phyloP scores from a whole-genome alignment of 2,329 filamentous ascomycete genomes.

The Periconia digitata region DNA sequence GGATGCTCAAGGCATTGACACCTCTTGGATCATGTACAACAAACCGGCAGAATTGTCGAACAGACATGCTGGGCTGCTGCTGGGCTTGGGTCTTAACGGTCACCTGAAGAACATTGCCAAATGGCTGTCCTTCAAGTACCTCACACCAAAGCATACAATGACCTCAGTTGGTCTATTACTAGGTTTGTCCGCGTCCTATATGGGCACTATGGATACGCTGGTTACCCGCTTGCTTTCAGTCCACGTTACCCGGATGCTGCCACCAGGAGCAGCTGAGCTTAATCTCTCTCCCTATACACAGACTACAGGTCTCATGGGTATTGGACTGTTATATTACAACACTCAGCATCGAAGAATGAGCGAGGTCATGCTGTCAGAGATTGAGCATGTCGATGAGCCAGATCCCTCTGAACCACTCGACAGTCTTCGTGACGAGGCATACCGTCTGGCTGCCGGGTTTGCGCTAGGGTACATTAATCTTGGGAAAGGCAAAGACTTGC shows the following conservation, averaged over 20 bases:
- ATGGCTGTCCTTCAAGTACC: conserved; percentile 98
- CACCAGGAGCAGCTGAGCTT: conserved; percentile 86
- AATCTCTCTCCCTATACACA: conserved; percentile 92
- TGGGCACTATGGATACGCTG: conserved; percentile 95
- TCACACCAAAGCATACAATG: conserved; percentile 99
- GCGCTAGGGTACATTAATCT: conserved; percentile 93
- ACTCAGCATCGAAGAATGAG: conserved; percentile 98
- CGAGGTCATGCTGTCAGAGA: conserved; percentile 97
- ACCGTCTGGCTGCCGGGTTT: conserved; percentile 90
- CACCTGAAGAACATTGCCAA: conserved; percentile 94
- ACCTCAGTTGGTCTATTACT: conserved; percentile 94
- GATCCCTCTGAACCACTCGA: conserved; percentile 70
- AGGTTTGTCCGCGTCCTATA: conserved; percentile 87
- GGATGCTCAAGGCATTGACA: conserved; percentile 90
- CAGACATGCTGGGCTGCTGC: conserved; percentile 89
- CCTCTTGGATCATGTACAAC: conserved; percentile 98
- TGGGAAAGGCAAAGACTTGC: conserved; percentile 83
- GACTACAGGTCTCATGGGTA: conserved; percentile 95
- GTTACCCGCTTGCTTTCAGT: conserved; percentile 93
- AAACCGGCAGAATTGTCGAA: conserved; percentile 92
- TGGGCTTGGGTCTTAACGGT: conserved; percentile 89
- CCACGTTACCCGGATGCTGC: conserved; percentile 92
- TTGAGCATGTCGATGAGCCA: conserved; percentile 82
- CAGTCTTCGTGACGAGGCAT: conserved; percentile 88
- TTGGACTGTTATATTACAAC: conserved; percentile 89